A percentile compares a stretch with the other conserved stretches of the same genome.
These are phyloP conservation scores for Coccomyxa subellipsoidea DNA, from an alignment of 163 green algal genomes.

Conservation along the genomic window DNA sequence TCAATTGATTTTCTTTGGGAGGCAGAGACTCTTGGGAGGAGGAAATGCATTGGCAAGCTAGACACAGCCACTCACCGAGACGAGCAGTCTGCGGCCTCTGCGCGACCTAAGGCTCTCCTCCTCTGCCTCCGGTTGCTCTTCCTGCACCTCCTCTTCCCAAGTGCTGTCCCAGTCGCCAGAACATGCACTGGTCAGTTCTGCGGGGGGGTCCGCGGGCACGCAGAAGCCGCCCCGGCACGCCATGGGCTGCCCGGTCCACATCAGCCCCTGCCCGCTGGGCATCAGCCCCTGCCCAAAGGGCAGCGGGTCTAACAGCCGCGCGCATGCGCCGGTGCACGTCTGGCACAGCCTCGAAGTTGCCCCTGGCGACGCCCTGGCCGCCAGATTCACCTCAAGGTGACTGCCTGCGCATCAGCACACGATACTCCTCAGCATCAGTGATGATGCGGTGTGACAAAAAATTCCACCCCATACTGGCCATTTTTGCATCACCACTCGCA, in stretches of 20 bases:
- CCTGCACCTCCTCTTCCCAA: not conserved
- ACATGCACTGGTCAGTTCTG: not conserved
- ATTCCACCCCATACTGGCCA: too few species aligned
- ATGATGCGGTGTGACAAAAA: too few species aligned
- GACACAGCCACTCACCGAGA: not conserved
- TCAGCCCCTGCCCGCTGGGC: not conserved
- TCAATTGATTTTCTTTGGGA: too few species aligned
- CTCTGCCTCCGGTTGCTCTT: not conserved
- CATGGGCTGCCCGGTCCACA: not conserved
- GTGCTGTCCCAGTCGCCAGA: not conserved
- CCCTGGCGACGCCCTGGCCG: not conserved
- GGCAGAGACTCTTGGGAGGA: too few species aligned
- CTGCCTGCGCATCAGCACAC: not conserved
- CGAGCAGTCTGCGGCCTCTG: not conserved
- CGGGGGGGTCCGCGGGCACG: not conserved
- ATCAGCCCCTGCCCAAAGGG: too few species aligned
- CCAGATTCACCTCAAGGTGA: not conserved
- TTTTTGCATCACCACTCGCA: too few species aligned
- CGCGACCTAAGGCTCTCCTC: not conserved
- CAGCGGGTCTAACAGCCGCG: too few species aligned
- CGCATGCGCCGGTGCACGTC: not conserved
- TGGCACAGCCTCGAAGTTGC: not conserved
- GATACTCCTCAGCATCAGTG: too few species aligned
- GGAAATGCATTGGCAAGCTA: not conserved
- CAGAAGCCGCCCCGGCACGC: not conserved